A percentile compares a stretch with the other conserved stretches of the same genome.
These are phyloP conservation scores for Cucurbita argyrosperma DNA, from an alignment of 306 rosid species.

Conservation along the genomic window DNA sequence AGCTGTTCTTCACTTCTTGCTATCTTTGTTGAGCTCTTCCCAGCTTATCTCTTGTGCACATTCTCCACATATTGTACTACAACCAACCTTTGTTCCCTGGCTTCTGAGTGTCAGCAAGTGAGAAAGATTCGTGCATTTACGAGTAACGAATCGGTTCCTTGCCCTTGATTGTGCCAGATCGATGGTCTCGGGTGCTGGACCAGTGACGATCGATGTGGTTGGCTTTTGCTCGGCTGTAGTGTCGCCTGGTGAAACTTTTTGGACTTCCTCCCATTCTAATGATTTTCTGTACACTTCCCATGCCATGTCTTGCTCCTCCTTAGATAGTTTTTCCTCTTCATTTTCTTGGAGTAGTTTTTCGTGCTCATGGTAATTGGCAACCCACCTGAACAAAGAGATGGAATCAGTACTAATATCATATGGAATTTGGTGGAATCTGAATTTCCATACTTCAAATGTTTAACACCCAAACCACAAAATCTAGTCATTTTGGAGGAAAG, in stretches of 20 bases:
- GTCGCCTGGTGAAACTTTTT: slow-evolving; percentile 43
- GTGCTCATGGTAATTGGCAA: slow-evolving; percentile 73
- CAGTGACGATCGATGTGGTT: slow-evolving; percentile 9
- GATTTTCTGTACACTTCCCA: slow-evolving; percentile 77
- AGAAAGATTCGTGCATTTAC: slow-evolving; percentile 80
- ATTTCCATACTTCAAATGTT: background rate
- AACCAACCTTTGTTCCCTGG: slow-evolving; percentile 65
- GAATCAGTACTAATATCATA: background rate
- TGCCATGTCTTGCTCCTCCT: slow-evolving; percentile 97
- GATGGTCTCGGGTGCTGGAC: slow-evolving; percentile 15
- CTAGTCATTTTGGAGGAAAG: background rate
- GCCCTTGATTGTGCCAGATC: slow-evolving; percentile 15
- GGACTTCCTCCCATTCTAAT: slow-evolving; percentile 88
- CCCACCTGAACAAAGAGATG: slow-evolving; percentile 41
- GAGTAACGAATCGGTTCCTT: slow-evolving; percentile 21
- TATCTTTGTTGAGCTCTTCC: slow-evolving; percentile 50
- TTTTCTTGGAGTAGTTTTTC: slow-evolving; percentile 86
- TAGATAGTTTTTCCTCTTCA: slow-evolving; percentile 83
- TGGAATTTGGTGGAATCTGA: background rate
- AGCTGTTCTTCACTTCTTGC: slow-evolving; percentile 12
- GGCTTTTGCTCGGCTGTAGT: slow-evolving; percentile 29
- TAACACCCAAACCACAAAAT: background rate
- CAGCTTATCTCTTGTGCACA: slow-evolving; percentile 80
- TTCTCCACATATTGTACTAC: slow-evolving; percentile 80
- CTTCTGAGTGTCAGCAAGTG: slow-evolving; percentile 83